These are phyloP conservation scores for Aspergillus ibericus DNA, from an alignment of 2,329 filamentous ascomycete genomes.

Conservation along the genomic window DNA sequence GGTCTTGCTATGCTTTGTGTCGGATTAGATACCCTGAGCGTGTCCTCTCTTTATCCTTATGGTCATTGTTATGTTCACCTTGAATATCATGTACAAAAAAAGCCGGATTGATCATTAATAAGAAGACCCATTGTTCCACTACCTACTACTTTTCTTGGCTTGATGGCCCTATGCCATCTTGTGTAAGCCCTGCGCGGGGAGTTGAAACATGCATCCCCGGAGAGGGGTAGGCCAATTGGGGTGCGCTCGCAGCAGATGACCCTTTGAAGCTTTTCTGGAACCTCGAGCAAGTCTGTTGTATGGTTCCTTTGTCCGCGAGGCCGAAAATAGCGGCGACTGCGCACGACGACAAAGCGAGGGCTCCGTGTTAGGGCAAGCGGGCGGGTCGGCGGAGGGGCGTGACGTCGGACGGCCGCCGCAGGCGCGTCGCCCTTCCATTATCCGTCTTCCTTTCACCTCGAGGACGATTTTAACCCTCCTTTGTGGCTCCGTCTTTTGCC, in stretches of 20 bases:
- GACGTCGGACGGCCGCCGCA: conserved; percentile 1
- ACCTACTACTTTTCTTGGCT: not conserved
- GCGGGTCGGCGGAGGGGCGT: not conserved
- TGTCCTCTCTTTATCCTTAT: conserved; percentile 14
- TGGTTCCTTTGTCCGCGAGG: not conserved
- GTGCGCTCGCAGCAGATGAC: not conserved
- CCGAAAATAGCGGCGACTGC: not conserved
- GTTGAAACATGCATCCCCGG: not conserved
- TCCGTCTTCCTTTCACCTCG: not conserved
- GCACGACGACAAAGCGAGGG: not conserved
- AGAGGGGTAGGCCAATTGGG: not conserved
- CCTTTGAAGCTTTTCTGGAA: not conserved
- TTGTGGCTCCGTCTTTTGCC: not conserved
- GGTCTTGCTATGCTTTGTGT: conserved; percentile 12
- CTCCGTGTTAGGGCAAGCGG: not conserved
- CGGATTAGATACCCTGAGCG: conserved; percentile 31
- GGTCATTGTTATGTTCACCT: conserved; percentile 9
- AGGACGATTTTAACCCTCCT: not conserved
- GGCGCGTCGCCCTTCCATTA: not conserved
- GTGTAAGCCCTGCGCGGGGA: not conserved
- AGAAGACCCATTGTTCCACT: conserved; percentile 1
- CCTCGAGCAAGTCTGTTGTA: not conserved
- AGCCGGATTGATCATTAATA: conserved; percentile 2
- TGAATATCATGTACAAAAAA: conserved; percentile 3
- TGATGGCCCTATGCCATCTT: not conserved